These are phyloP conservation scores for Rubroshorea leprosula DNA, from an alignment of 345 rosid genomes.

Conservation along the genomic window DNA sequence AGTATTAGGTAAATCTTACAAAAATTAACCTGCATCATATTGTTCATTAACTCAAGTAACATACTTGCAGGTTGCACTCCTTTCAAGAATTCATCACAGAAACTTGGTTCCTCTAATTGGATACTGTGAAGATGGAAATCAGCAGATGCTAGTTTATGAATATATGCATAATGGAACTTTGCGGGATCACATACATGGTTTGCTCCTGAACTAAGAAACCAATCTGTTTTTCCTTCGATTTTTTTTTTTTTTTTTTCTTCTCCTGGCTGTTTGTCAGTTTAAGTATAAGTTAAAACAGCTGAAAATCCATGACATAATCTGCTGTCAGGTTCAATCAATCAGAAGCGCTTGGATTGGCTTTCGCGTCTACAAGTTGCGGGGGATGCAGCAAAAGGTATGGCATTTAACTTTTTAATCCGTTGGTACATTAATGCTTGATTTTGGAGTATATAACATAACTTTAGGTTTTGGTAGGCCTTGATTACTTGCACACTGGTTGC, in stretches of 20 bases:
- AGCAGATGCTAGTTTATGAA: slow-evolving; percentile 73
- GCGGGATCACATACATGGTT: slow-evolving; percentile 80
- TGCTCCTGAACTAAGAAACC: slow-evolving; percentile 6
- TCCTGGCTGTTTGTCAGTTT: no score
- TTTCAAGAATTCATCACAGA: slow-evolving; percentile 97
- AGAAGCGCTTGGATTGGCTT: slow-evolving; percentile 63
- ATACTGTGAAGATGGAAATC: slow-evolving; percentile 79
- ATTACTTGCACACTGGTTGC: slow-evolving; percentile 95
- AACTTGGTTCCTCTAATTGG: slow-evolving; percentile 95
- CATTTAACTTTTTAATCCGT: slow-evolving; percentile 6
- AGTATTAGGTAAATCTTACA: no score
- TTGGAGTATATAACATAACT: slow-evolving; percentile 23
- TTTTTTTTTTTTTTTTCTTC: slow-evolving; percentile 2
- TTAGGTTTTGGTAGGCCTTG: slow-evolving; percentile 76
- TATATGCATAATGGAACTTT: slow-evolving; percentile 96
- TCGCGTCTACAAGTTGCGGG: slow-evolving; percentile 73
- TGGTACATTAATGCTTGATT: slow-evolving; percentile 5
- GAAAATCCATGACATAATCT: no score
- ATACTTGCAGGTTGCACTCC: slow-evolving; percentile 43
- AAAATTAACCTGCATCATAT: no score
- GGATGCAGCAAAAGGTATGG: slow-evolving; percentile 92
- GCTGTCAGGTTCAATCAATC: slow-evolving; percentile 50
- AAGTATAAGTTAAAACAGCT: no score
- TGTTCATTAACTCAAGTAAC: no score
- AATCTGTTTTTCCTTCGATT: not conserved